A percentile compares a stretch with the other conserved stretches of the same genome.
These are phyloP conservation scores for Epichloe gansuensis DNA, from an alignment of 2,329 filamentous ascomycete genomes.

Conservation along the genomic window DNA sequence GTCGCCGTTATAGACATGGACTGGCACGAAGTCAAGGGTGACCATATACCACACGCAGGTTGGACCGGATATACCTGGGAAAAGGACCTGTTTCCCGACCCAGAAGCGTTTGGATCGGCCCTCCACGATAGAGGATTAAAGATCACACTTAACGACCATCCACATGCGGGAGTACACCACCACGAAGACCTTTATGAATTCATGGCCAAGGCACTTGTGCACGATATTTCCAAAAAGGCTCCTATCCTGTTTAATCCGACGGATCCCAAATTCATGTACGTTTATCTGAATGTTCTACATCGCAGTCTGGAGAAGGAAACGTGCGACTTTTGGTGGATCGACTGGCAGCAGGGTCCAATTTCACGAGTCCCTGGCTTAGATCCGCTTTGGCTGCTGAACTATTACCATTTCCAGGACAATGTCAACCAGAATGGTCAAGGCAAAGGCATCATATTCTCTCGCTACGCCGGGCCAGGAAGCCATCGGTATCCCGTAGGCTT, in stretches of 20 bases:
- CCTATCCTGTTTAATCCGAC: conserved; percentile 45
- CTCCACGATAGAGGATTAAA: conserved; percentile 39
- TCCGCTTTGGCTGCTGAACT: conserved; percentile 51
- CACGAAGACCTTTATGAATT: conserved; percentile 43
- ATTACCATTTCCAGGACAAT: conserved; percentile 48
- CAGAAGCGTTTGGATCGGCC: conserved; percentile 35
- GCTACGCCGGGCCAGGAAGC: conserved; percentile 48
- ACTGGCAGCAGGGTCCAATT: conserved; percentile 50
- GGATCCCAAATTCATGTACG: conserved; percentile 39
- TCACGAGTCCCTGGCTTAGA: conserved; percentile 45
- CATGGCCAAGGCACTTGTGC: conserved; percentile 37
- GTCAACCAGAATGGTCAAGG: conserved; percentile 20
- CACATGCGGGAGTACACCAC: conserved; percentile 40
- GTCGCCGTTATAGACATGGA: conserved; percentile 54
- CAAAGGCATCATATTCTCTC: conserved; percentile 42
- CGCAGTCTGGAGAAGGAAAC: conserved; percentile 40
- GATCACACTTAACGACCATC: conserved; percentile 48
- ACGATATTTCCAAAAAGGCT: conserved; percentile 34
- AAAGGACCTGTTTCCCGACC: conserved; percentile 39
- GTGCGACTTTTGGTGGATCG: conserved; percentile 54
- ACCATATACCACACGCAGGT: conserved; percentile 31
- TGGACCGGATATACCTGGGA: conserved; percentile 9
- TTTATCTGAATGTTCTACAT: conserved; percentile 44
- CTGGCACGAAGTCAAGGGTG: conserved; percentile 44
- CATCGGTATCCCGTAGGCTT: conserved; percentile 54